phyloP scores from a whole-genome alignment of 23 red algal genomes.

The Rhodosorus marinus region DNA sequence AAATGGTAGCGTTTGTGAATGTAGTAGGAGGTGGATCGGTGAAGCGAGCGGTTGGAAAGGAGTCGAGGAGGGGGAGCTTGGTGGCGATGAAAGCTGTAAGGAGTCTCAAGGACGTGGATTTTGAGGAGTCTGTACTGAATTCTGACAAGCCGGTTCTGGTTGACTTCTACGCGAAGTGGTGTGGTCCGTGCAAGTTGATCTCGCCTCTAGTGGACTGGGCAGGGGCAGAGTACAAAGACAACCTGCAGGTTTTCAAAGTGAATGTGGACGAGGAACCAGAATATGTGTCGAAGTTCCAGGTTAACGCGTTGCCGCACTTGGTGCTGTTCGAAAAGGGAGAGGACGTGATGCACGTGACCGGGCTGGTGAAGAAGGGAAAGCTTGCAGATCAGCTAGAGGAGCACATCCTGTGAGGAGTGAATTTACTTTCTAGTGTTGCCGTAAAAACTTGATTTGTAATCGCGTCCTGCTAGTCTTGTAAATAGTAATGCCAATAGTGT shows the following conservation, averaged over 20 bases:
- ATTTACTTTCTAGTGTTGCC: no score
- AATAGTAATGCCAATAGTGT: no score
- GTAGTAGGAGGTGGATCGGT: no score
- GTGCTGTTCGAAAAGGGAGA: slow-evolving; percentile 9
- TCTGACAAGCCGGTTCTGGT: slow-evolving; percentile 11
- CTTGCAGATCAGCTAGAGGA: no score
- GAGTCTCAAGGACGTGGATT: not conserved
- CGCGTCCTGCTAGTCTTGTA: no score
- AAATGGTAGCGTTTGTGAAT: no score
- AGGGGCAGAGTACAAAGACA: slow-evolving; percentile 5
- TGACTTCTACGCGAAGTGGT: slow-evolving; percentile 29
- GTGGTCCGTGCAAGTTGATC: slow-evolving; percentile 27
- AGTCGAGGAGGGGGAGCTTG: no score
- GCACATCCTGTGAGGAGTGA: no score
- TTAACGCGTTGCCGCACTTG: slow-evolving; percentile 8
- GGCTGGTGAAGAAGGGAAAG: no score
- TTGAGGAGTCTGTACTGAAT: slow-evolving; percentile 15
- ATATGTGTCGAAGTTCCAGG: slow-evolving; percentile 2
- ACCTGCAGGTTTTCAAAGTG: slow-evolving; percentile 13
- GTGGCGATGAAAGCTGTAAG: not conserved
- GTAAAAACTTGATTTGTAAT: no score
- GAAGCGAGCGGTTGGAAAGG: no score
- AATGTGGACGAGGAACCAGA: slow-evolving; percentile 14
- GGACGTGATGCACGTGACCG: no score
- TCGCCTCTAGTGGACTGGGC: slow-evolving; percentile 22